These are phyloP conservation scores for Fagopyrum homotropicum DNA, from an alignment of 148 eudicot species.

Conservation along the genomic window DNA sequence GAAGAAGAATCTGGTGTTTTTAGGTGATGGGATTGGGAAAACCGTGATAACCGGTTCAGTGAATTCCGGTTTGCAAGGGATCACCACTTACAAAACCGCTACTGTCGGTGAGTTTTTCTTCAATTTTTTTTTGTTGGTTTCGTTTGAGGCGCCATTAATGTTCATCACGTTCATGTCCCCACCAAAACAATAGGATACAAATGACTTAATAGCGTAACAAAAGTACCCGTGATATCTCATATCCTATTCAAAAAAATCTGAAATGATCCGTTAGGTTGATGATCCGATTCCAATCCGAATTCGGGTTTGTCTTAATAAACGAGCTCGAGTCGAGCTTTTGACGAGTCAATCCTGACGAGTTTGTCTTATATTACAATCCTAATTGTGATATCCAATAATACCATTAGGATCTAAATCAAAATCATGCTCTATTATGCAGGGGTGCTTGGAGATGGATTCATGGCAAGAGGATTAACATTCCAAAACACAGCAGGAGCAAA, in stretches of 20 bases:
- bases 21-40: constrained; percentile 84
- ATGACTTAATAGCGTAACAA: too few relatives aligned
- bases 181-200: not conserved
- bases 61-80: constrained; percentile 50
- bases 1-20: constrained; percentile 73
- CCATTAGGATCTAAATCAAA: not conserved
- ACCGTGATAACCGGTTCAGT: constrained; percentile 63
- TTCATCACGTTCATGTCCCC: not conserved
- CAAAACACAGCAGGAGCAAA: constrained; percentile 82
- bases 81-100: constrained; percentile 62
- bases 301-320: too few relatives aligned
- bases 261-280: too few relatives aligned
- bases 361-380: too few relatives aligned
- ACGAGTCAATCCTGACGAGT: too few relatives aligned
- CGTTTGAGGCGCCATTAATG: not conserved
- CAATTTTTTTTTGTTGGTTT: not conserved
- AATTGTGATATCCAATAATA: too few relatives aligned
- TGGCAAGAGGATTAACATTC: constrained; percentile 74
- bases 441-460: constrained; percentile 75
- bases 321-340: too few relatives aligned
- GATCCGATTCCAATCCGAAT: too few relatives aligned
- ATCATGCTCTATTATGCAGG: constrained; percentile 24
- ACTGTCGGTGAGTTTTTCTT: constrained; percentile 59
- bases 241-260: too few relatives aligned
- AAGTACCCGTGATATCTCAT: too few relatives aligned